A percentile compares a stretch with the other conserved stretches of the same genome.
Conservation (phyloP, 2,329 filamentous ascomycete genomes). For the Leptographium lundbergii region DNA sequence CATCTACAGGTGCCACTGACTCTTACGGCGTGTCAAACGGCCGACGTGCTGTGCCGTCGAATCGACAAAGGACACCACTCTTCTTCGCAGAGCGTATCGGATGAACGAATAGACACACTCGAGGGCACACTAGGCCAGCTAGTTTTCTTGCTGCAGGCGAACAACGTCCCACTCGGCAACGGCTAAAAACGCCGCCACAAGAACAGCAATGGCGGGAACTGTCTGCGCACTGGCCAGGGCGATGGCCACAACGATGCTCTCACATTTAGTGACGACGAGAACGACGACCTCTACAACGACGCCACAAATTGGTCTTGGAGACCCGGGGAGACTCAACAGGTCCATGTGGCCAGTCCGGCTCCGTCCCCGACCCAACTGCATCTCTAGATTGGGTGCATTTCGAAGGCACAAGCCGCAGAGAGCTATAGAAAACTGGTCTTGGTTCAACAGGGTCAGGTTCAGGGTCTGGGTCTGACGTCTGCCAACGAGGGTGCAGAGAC, state of each 20-base stretch:
- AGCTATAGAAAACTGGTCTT: background rate
- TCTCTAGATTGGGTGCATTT: constrained; percentile 18
- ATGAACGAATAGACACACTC: constrained; percentile 21
- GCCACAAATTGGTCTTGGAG: constrained; percentile 7
- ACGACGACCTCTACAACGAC: constrained; percentile 15
- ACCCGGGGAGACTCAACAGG: background rate
- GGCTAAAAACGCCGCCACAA: background rate
- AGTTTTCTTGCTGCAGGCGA: constrained; percentile 15
- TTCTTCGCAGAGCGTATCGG: constrained; percentile 9
- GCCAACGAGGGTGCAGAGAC: no score
- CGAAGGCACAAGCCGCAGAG: constrained; percentile 19
- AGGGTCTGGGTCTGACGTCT: background rate
- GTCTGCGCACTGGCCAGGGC: background rate
- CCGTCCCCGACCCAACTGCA: background rate
- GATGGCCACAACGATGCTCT: background rate
- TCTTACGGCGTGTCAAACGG: constrained; percentile 21
- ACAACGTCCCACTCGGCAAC: background rate
- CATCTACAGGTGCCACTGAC: constrained; percentile 19
- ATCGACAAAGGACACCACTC: constrained; percentile 13
- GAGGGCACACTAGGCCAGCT: constrained; percentile 14
- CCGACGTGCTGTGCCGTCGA: constrained; percentile 20
- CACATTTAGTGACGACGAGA: background rate
- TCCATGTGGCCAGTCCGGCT: no score
- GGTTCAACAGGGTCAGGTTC: no score
- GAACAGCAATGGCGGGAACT: background rate